Evolutionary conservation across 257 asterid species (phyloP).

Genomic region (Solanum appendiculatum): DNA sequence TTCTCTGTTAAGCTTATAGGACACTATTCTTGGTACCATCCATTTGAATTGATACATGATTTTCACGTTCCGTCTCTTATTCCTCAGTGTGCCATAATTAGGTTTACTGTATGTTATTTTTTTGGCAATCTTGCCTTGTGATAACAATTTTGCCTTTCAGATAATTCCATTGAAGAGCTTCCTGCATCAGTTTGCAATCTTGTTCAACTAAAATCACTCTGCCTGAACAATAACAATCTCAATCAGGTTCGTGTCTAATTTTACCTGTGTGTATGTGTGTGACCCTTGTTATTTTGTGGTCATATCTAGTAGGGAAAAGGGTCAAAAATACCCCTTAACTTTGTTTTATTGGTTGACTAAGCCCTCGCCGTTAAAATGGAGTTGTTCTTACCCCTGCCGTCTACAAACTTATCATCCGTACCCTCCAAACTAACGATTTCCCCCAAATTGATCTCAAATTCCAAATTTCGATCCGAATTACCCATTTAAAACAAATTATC

Average conservation of each 20-base stretch:
- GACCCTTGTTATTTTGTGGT: background rate
- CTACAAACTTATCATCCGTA: no score
- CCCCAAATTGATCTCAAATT: no score
- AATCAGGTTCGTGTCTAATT: constrained; percentile 42
- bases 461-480: no score
- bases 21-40: background rate
- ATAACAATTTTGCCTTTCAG: constrained; percentile 20
- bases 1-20: background rate
- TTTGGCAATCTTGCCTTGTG: background rate
- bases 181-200: constrained; percentile 84
- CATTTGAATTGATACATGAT: background rate
- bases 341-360: no score
- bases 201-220: constrained; percentile 72
- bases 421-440: no score
- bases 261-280: background rate
- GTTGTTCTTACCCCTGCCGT: no score
- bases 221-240: constrained; percentile 71
- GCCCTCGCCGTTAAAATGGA: no score
- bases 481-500: no score
- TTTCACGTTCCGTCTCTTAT: background rate
- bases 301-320: background rate
- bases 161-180: constrained; percentile 75
- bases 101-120: background rate
- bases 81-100: background rate
- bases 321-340: no score